Percentiles rank a stretch among this genome's conserved stretches.
Evolutionary conservation across 495 filamentous ascomycete species (phyloP).

Genomic region (Hypomontagnella submonticulosa): DNA sequence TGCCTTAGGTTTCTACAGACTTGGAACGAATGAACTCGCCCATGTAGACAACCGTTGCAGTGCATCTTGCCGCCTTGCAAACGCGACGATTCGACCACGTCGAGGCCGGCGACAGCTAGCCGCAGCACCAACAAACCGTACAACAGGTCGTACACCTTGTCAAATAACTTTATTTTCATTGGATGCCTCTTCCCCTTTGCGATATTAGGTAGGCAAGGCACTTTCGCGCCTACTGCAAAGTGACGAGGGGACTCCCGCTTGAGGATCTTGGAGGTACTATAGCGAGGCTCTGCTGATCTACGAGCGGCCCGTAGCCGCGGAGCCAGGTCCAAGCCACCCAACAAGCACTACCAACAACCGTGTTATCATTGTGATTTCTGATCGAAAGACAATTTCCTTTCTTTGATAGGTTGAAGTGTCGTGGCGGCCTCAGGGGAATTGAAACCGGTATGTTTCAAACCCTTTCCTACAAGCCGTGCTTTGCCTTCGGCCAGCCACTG

Average conservation of each 20-base stretch:
- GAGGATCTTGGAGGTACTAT: background rate
- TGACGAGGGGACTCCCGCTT: background rate
- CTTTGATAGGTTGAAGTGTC: background rate
- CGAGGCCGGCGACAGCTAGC: conserved; percentile 1
- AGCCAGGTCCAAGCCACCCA: conserved; percentile 20
- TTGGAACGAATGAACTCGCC: background rate
- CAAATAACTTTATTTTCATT: background rate
- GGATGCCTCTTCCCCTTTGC: background rate
- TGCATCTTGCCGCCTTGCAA: conserved; percentile 3
- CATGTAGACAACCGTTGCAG: background rate
- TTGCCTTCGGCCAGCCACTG: background rate
- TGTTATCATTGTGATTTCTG: background rate
- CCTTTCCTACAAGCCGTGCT: background rate
- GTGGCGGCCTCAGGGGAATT: conserved; percentile 2
- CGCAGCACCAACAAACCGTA: conserved; percentile 1
- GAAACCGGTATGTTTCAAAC: background rate
- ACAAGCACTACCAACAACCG: conserved; percentile 2
- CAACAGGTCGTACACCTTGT: background rate
- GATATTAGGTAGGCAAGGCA: conserved; percentile 22
- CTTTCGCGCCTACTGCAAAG: conserved; percentile 1
- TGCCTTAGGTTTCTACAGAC: background rate
- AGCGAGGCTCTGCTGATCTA: conserved; percentile 14
- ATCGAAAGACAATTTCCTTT: no score
- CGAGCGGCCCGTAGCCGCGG: conserved; percentile 9
- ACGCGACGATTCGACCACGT: conserved; percentile 19